phyloP scores from a whole-genome alignment of 1,139 yeast genomes.

The Debaryomycetaceae sp. region DNA sequence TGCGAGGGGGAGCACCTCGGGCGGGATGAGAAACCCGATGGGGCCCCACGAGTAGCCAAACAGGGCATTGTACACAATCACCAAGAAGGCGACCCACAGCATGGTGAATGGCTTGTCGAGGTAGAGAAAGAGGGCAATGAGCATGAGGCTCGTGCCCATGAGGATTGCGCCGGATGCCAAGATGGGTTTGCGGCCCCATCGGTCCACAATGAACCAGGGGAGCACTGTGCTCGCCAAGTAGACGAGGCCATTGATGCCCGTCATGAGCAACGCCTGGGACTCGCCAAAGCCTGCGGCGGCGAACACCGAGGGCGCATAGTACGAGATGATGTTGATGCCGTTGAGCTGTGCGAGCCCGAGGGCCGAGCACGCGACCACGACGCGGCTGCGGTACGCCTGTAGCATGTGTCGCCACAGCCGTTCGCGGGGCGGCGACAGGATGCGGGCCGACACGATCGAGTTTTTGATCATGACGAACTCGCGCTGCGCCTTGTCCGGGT shows the following conservation, averaged over 20 bases:
- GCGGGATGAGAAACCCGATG: slow-evolving; percentile 42
- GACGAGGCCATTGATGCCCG: slow-evolving; percentile 41
- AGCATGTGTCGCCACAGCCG: slow-evolving; percentile 38
- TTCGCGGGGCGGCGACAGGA: slow-evolving; percentile 27
- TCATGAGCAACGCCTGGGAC: slow-evolving; percentile 39
- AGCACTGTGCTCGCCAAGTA: slow-evolving; percentile 39
- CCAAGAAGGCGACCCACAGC: slow-evolving; percentile 35
- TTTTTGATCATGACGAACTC: slow-evolving; percentile 69
- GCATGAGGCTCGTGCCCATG: slow-evolving; percentile 34
- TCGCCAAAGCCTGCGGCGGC: slow-evolving; percentile 42
- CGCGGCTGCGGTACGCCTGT: slow-evolving; percentile 24
- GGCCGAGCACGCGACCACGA: slow-evolving; percentile 40
- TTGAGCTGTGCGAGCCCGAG: slow-evolving; percentile 46
- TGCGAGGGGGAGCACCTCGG: slow-evolving; percentile 43
- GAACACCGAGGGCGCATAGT: slow-evolving; percentile 47
- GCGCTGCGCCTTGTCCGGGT: slow-evolving; percentile 53
- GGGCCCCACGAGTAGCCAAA: slow-evolving; percentile 54
- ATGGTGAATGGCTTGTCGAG: slow-evolving; percentile 30
- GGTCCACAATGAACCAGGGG: slow-evolving; percentile 46
- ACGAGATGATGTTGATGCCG: slow-evolving; percentile 44
- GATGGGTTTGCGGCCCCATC: slow-evolving; percentile 44
- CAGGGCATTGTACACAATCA: slow-evolving; percentile 39
- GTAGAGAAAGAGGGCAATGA: slow-evolving; percentile 31
- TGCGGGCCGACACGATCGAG: slow-evolving; percentile 47
- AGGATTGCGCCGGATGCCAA: slow-evolving; percentile 37